These are phyloP conservation scores for Tricholoma sp. DNA, from an alignment of 768 basidiomycete species.

Conservation along the genomic window DNA sequence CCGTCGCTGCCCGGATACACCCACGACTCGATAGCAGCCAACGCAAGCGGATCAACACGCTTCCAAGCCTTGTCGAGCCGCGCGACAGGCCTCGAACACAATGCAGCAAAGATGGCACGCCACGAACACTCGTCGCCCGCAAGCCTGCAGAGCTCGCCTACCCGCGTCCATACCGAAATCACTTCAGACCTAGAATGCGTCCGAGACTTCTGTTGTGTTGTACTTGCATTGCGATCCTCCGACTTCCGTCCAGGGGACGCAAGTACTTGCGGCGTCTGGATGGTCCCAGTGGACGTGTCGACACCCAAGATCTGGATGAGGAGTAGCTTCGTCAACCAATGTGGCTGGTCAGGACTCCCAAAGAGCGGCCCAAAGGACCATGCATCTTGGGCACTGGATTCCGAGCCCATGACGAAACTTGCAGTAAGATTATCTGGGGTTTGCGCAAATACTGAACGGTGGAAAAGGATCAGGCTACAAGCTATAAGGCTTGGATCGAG, in stretches of 20 bases:
- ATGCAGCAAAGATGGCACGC: conserved; percentile 64
- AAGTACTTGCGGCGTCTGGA: conserved; percentile 9
- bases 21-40: conserved; percentile 64
- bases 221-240: conserved; percentile 23
- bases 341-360: conserved; percentile 65
- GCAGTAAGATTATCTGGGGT: conserved; percentile 51
- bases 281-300: conserved; percentile 38
- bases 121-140: conserved; percentile 78
- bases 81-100: conserved; percentile 71
- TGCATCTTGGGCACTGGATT: conserved; percentile 13
- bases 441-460: conserved; percentile 46
- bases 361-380: conserved; percentile 39
- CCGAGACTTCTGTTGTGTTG: conserved; percentile 36
- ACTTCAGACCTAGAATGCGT: conserved; percentile 71
- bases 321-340: conserved; percentile 77
- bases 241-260: conserved; percentile 25
- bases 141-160: conserved; percentile 69
- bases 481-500: conserved; percentile 62
- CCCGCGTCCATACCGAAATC: conserved; percentile 64
- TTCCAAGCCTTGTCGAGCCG: conserved; percentile 78
- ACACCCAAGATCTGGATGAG: conserved; percentile 65
- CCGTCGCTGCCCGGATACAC: conserved; percentile 39
- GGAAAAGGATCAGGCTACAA: conserved; percentile 57
- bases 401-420: conserved; percentile 34
- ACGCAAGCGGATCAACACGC: conserved; percentile 56